These are phyloP conservation scores for Suillus ampliporus DNA, from an alignment of 768 basidiomycete species.

Conservation along the genomic window DNA sequence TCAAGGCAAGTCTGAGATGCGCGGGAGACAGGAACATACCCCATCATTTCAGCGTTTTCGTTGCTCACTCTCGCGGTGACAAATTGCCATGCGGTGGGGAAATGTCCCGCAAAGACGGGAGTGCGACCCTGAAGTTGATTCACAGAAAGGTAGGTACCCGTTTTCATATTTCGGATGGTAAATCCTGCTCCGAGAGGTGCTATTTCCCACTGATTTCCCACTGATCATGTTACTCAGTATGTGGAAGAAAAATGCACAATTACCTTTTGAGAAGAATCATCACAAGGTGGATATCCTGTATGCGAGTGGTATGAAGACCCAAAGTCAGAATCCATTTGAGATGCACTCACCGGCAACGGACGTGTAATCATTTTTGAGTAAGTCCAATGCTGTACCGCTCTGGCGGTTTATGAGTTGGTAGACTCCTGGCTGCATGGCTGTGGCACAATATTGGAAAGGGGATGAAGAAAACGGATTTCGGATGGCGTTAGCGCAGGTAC, in stretches of 20 bases:
- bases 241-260: background rate
- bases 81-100: conserved; percentile 34
- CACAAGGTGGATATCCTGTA: conserved; percentile 37
- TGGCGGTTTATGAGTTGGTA: conserved; percentile 38
- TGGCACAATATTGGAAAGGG: background rate
- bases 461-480: background rate
- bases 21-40: conserved; percentile 18
- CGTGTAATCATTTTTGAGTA: conserved; percentile 26
- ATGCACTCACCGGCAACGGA: conserved; percentile 23
- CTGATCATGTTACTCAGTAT: background rate
- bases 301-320: background rate
- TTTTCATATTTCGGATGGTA: conserved; percentile 36
- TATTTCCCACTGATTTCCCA: conserved; percentile 32
- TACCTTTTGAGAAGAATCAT: conserved; percentile 35
- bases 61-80: conserved; percentile 30
- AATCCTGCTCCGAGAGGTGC: conserved; percentile 35
- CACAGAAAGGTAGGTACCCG: conserved; percentile 36
- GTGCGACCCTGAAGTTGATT: background rate
- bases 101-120: conserved; percentile 31
- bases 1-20: background rate
- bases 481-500: background rate
- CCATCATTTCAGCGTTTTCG: conserved; percentile 33
- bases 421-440: conserved; percentile 33
- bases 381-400: conserved; percentile 38
- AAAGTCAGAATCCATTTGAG: conserved; percentile 4